Percentiles rank a stretch among this genome's conserved stretches.
Evolutionary conservation across 2,329 filamentous ascomycete species (phyloP).

Genomic region (Huntiella abstrusa): DNA sequence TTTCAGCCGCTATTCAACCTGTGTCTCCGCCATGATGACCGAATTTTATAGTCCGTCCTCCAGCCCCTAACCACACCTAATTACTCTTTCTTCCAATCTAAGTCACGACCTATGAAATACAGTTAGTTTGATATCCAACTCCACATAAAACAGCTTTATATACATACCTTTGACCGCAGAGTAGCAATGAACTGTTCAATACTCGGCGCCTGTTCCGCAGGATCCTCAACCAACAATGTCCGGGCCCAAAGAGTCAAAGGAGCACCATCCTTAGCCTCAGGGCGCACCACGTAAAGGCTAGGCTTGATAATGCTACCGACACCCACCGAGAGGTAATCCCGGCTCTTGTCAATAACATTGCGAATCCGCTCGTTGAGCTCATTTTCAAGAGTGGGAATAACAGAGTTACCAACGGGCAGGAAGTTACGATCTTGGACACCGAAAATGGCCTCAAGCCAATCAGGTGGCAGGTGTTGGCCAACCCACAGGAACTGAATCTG

Average conservation of each 20-base stretch:
- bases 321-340: slow-evolving; percentile 68
- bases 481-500: slow-evolving; percentile 98
- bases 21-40: too few species aligned
- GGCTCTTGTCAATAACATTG: slow-evolving; percentile 78
- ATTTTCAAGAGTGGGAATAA: slow-evolving; percentile 71
- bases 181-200: slow-evolving; percentile 84
- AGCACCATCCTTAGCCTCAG: slow-evolving; percentile 59
- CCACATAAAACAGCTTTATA: background rate
- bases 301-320: slow-evolving; percentile 88
- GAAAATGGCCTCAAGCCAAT: slow-evolving; percentile 78
- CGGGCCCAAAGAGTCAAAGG: slow-evolving; percentile 93
- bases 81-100: background rate
- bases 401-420: slow-evolving; percentile 78
- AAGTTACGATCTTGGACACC: slow-evolving; percentile 66
- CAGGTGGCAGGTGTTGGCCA: slow-evolving; percentile 77
- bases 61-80: too few species aligned
- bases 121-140: background rate
- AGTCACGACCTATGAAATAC: background rate
- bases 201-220: slow-evolving; percentile 84
- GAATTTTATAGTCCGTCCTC: too few species aligned
- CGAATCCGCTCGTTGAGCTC: slow-evolving; percentile 94
- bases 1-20: too few species aligned
- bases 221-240: slow-evolving; percentile 84
- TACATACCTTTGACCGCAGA: slow-evolving; percentile 73
- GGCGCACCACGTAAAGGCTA: slow-evolving; percentile 73